A percentile compares a stretch with the other conserved stretches of the same genome.
Evolutionary conservation across 192 early-diverging fungal species (phyloP).

Genomic region (Coemansia sp.): DNA sequence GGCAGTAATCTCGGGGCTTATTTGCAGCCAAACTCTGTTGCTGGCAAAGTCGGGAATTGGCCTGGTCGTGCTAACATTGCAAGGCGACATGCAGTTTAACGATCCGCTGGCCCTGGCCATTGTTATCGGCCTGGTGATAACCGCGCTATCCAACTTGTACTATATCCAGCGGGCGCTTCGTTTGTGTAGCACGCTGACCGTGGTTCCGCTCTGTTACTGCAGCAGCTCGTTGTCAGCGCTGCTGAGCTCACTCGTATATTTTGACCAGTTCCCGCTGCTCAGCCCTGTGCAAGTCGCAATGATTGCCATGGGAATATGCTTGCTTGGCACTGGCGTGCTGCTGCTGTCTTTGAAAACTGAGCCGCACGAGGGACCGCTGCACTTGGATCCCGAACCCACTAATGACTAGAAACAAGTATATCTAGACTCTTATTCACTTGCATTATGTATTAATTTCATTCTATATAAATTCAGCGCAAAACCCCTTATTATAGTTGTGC

Average conservation of each 20-base stretch:
- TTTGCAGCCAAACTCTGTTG: conserved; percentile 71
- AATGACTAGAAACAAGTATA: conserved; percentile 8
- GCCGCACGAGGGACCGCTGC: conserved; percentile 32
- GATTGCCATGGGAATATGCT: conserved; percentile 65
- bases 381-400: conserved; percentile 14
- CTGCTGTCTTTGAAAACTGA: conserved; percentile 61
- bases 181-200: conserved; percentile 71
- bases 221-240: conserved; percentile 72
- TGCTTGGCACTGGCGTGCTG: conserved; percentile 65
- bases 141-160: conserved; percentile 61
- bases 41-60: conserved; percentile 80
- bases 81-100: conserved; percentile 66
- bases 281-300: conserved; percentile 61
- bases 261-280: conserved; percentile 67
- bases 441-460: background rate
- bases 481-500: too few relatives aligned
- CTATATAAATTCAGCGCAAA: background rate
- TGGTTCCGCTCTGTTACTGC: conserved; percentile 74
- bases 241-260: conserved; percentile 79
- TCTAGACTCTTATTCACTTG: background rate
- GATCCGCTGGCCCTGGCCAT: conserved; percentile 70
- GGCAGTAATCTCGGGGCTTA: conserved; percentile 67
- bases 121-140: conserved; percentile 56
- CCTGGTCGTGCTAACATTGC: conserved; percentile 62
- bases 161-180: conserved; percentile 74